Evolutionary conservation across 2,329 filamentous ascomycete species (phyloP), one percentile per base, ranked within the genome.

Genomic region (Acrocalymma vagum): DNA sequence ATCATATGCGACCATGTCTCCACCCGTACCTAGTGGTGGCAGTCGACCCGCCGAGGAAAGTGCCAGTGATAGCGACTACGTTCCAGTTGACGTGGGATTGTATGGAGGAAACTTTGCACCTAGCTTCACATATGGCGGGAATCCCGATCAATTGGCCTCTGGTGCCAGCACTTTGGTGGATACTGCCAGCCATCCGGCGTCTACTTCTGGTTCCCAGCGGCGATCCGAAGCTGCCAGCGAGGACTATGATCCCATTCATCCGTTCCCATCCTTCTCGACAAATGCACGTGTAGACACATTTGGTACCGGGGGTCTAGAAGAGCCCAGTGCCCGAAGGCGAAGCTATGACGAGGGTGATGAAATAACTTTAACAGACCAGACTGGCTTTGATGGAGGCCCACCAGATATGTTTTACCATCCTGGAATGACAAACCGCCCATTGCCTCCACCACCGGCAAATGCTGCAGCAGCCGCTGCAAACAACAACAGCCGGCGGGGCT

Each of bases 291-390:
- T 96, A 34, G 93, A 97, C 68, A 91, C 90, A 30, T 88, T 84
- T 33, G 92, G 89, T 6, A 96, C 91, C n/a, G 94, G 93, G 26
- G 94, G 94, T 1, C 72, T 96, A 18, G 85, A 91, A 48, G 82
- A 88, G 42, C 91, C 92, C 2, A 83, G 78, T 33, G 78, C 62
- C 6, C 74, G 91, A 52, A 83, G 90, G 45, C 77, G 91, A 58
- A 96, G 91, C 70, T 96, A 94, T 58, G 93, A 97, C 55, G 90
- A 96, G 64, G 93, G 90, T 2, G 94, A 96, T 55, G 94, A 97
- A 67, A 79, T 71, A 29, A 68, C 65, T 5, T 60, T 78, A 23
- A 74, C 69, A 51, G 72, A 77, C 30, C 55, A 63, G 21, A 55
- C 72, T 20, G 66, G 69, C 7, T 69, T 71, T 42, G 59, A 62